phyloP scores from a whole-genome alignment of 495 filamentous ascomycete species.

The Cryomyces antarcticus region DNA sequence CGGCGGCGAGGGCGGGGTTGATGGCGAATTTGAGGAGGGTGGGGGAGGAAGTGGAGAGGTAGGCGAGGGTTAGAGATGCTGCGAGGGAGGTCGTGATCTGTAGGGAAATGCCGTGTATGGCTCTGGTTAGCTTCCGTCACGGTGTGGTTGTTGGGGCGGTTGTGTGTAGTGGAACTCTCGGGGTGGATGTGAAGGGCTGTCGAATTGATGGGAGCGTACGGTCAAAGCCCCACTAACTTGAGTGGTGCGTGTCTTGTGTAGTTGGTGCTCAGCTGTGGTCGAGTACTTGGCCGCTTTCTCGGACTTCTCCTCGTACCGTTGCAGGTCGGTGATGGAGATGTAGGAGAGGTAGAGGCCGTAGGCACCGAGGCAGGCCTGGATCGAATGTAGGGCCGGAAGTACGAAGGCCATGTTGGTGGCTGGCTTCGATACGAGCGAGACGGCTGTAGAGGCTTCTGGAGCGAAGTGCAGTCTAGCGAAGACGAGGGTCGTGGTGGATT shows the following conservation, averaged over 20 bases:
- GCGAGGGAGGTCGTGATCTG: not conserved
- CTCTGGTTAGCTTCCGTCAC: not conserved
- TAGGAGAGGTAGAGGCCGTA: constrained; percentile 18
- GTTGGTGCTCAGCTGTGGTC: constrained; percentile 17
- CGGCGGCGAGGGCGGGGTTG: not conserved
- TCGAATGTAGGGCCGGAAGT: constrained; percentile 12
- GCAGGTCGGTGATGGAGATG: constrained; percentile 22
- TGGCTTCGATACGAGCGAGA: too few relatives aligned
- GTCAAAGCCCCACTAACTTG: constrained; percentile 18
- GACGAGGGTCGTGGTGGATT: too few relatives aligned
- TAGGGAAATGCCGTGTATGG: not conserved
- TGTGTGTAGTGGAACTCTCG: not conserved
- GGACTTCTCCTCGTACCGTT: constrained; percentile 20
- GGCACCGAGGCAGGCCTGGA: constrained; percentile 4
- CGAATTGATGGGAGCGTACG: constrained; percentile 5
- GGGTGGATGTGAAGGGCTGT: not conserved
- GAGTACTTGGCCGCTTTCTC: constrained; percentile 24
- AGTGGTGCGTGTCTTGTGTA: constrained; percentile 23
- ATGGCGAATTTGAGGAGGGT: not conserved
- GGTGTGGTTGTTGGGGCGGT: not conserved
- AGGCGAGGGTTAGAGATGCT: not conserved
- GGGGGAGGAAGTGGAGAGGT: not conserved
- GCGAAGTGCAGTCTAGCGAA: too few relatives aligned
- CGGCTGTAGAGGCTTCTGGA: too few relatives aligned
- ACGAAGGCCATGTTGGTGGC: constrained; percentile 4